A percentile compares a stretch with the other conserved stretches of the same genome.
Conservation (phyloP, 345 rosid species). For the Eucalyptus brandiana region DNA sequence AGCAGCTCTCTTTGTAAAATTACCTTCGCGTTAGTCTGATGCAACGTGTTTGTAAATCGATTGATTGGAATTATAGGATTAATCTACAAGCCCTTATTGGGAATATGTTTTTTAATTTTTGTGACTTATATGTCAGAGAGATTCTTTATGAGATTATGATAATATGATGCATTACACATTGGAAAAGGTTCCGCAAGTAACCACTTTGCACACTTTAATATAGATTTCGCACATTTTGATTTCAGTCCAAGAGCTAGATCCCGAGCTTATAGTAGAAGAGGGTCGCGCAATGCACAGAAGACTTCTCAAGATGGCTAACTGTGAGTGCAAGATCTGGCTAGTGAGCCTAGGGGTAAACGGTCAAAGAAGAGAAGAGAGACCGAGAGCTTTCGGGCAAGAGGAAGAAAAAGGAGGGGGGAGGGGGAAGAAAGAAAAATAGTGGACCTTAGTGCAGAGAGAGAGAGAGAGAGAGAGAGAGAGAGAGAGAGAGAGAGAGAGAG, state of each 20-base stretch:
- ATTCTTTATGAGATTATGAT: background rate
- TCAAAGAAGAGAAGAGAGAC: too few relatives aligned
- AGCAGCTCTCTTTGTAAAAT: background rate
- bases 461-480: too few relatives aligned
- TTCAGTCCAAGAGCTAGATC: background rate
- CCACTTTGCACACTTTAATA: background rate
- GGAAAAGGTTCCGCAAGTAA: background rate
- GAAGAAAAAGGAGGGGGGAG: too few relatives aligned
- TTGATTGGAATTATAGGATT: background rate
- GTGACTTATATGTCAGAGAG: background rate
- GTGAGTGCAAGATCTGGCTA: too few relatives aligned
- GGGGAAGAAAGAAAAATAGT: too few relatives aligned
- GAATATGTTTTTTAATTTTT: background rate
- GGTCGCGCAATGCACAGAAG: background rate
- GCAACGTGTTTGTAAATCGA: background rate
- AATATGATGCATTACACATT: background rate
- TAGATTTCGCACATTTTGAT: background rate
- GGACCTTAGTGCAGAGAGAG: too few relatives aligned
- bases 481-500: too few relatives aligned
- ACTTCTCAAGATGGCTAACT: background rate
- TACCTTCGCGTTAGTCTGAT: background rate
- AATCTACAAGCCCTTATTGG: background rate
- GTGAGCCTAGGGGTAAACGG: too few relatives aligned
- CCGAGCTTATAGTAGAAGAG: background rate
- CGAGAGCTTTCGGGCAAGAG: too few relatives aligned